phyloP scores from a whole-genome alignment of 1,139 yeast species.

The Casaregolazyma lundiana region DNA sequence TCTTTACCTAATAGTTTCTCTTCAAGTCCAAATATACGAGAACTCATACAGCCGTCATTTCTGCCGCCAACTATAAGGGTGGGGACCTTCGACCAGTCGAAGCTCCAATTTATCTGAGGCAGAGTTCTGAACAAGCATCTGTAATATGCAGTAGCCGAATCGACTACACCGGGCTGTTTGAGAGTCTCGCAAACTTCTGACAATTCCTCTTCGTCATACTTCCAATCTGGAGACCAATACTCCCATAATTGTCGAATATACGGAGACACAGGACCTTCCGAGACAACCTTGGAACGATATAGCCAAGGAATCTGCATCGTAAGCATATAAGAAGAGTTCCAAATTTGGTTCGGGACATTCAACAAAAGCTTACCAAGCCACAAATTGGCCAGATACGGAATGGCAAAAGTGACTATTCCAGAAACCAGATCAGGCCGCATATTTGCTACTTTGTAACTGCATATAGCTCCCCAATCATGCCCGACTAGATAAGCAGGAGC shows the following conservation, averaged over 20 bases:
- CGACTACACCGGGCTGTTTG: constrained; percentile 23
- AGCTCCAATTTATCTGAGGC: constrained; percentile 2
- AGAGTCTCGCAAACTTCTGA: constrained; percentile 19
- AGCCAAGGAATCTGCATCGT: constrained; percentile 24
- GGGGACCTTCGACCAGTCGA: constrained; percentile 22
- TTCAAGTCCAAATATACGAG: constrained; percentile 17
- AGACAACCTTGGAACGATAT: constrained; percentile 11
- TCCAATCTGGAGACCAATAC: constrained; percentile 28
- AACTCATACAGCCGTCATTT: constrained; percentile 25
- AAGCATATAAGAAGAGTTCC: constrained; percentile 25
- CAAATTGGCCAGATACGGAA: constrained; percentile 25
- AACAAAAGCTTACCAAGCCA: constrained; percentile 12
- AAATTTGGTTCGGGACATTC: constrained; percentile 23
- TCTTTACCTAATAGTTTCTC: constrained; percentile 13
- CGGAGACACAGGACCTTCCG: constrained; percentile 10
- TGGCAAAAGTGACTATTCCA: constrained; percentile 22
- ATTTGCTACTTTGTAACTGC: constrained; percentile 19
- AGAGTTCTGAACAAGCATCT: constrained; percentile 14
- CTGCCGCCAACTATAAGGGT: constrained; percentile 23
- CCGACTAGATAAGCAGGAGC: constrained; percentile 25
- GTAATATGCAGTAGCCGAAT: constrained; percentile 28
- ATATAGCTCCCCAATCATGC: constrained; percentile 30
- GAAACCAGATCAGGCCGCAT: constrained; percentile 21
- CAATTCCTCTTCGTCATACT: constrained; percentile 19
- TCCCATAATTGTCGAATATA: constrained; percentile 24